Evolutionary conservation across 2,329 filamentous ascomycete species (phyloP), one percentile per base, ranked within the genome.

Genomic region (Hansfordia pulvinata): DNA sequence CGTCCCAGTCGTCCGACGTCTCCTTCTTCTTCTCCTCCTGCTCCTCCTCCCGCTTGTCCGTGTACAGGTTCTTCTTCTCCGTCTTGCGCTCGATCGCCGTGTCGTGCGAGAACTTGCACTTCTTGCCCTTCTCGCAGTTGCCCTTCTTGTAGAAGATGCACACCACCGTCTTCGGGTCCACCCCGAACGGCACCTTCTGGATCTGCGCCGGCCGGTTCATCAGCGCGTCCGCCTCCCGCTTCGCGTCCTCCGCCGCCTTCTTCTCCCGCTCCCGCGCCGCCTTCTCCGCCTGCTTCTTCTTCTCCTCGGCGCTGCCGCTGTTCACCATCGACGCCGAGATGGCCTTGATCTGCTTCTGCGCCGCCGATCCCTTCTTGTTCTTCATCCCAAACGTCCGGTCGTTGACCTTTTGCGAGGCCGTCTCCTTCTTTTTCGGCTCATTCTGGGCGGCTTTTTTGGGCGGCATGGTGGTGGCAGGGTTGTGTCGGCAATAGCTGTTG

Each of bases 351-450:
- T 86, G 74, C 56, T 76, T 93, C 59, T 96, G 83, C 29, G 85
- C 88, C 27, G 73, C 76, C 30, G 74, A 79, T 41, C 90, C 90
- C 67, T 94, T 98, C 65, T 98, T 98, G 52, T 98, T 98, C 62
- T 98, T 98, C 90, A 98, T 96, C 44, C 90, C 90, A 66, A 98
- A 98, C 25, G 90, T 93, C 62, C 88, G 90, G 64, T 98, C 90
- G 36, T 90, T 84, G 36, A 85, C 81, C 23, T 64, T 46, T 59
- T 84, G 84, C 41, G 59, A 43, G 32, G 60, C 53, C 13, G 59
- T 49, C 30, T 59, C 52, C 58, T 69, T 70, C 58, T 74, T 74
- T 40, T 45, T 60, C 26, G 37, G 47, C 30, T 44, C 62, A 29
- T 69, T 62, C 31, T 56, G 51, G n/a, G n/a, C n/a, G n/a, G n/a